Conservation (phyloP, 352 stramenopile genomes). For the Hyaloperonospora brassicae region DNA sequence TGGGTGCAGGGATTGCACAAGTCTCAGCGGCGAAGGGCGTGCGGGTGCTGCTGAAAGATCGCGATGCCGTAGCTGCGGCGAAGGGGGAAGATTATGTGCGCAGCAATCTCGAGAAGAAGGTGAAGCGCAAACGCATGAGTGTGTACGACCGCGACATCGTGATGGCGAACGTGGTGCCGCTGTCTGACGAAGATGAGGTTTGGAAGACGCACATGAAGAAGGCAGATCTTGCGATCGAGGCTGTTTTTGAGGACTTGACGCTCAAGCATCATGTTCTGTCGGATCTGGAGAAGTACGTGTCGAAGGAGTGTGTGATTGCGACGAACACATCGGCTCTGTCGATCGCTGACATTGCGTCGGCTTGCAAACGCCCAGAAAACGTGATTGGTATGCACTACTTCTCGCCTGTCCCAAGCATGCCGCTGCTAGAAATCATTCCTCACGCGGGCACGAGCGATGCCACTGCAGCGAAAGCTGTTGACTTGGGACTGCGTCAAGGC, state of each 20-base stretch:
- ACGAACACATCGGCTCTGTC: conserved; percentile 97
- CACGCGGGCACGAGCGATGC: conserved; percentile 87
- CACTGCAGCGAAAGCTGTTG: conserved; percentile 87
- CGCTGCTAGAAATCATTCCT: conserved; percentile 97
- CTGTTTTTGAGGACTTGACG: conserved; percentile 95
- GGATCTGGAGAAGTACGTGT: conserved; percentile 89
- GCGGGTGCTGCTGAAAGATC: conserved; percentile 94
- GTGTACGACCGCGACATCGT: conserved; percentile 85
- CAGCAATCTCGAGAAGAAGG: conserved; percentile 92
- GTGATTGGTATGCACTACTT: conserved; percentile 99
- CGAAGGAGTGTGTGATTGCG: conserved; percentile 92
- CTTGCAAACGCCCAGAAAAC: conserved; percentile 79
- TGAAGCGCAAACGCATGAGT: conserved; percentile 93
- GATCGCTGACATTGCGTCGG: conserved; percentile 90
- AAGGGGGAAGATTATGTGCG: conserved; percentile 90
- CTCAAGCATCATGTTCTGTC: conserved; percentile 95
- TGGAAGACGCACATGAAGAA: conserved; percentile 89
- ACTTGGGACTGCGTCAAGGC: conserved; percentile 94
- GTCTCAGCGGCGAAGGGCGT: conserved; percentile 92
- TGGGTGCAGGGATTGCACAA: conserved; percentile 97
- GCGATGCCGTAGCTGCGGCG: conserved; percentile 76
- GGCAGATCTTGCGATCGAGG: conserved; percentile 97
- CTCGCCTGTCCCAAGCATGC: conserved; percentile 95
- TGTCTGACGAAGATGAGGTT: conserved; percentile 89
- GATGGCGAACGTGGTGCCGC: conserved; percentile 86